Evolutionary conservation across 2,329 filamentous ascomycete genomes (phyloP), one percentile per base, ranked within the genome.

Genomic region (Ceratocystiopsis brevicomis): DNA sequence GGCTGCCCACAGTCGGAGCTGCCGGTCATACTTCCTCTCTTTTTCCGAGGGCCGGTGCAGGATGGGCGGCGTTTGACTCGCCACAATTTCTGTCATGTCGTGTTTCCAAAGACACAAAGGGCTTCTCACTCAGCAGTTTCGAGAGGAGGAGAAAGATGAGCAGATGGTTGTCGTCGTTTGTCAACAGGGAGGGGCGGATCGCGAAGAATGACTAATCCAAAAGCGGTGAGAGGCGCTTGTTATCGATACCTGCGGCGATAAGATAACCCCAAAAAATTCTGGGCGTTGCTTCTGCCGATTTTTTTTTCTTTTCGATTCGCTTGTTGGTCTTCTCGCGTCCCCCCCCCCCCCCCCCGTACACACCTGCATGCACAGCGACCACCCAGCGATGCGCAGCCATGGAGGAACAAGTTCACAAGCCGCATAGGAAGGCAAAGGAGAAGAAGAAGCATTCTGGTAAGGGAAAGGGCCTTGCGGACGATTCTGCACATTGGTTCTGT

Each of bases 1-100:
- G 37, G 88, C 86, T 48, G 87, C 92, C 90, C 90, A 98, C 14
- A 98, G 67, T 43, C 92, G 80, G 37, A 98, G 76, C 61, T 98
- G 90, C 43, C 90, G 78, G 59, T 98, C 90, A 63, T 98, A 98
- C 57, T 84, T 92, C 59, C 73, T 74, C 49, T 76, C 72, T 55
- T 76, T 76, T 49, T 73, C 71, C 6, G 72, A 69, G 10, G 69
- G 71, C 0, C 67, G 67, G 30, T 66, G 63, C 36, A 71, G 62
- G 16, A 65, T 57, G 1, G 65, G 64, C n/a, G 62, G 64, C 8
- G 61, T 65, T 49, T 68, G 65, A 50, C 52, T 60, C 48, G 52
- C 58, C 47, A 65, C 57, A 41, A 63, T 60, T 52, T 67, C 62
- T 16, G 65, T 61, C 65, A 68, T 68, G 36, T 30, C 25, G 25